A percentile compares a stretch with the other conserved stretches of the same genome.
Evolutionary conservation across 352 stramenopile genomes (phyloP).

Genomic region (Phytophthora hibernalis): DNA sequence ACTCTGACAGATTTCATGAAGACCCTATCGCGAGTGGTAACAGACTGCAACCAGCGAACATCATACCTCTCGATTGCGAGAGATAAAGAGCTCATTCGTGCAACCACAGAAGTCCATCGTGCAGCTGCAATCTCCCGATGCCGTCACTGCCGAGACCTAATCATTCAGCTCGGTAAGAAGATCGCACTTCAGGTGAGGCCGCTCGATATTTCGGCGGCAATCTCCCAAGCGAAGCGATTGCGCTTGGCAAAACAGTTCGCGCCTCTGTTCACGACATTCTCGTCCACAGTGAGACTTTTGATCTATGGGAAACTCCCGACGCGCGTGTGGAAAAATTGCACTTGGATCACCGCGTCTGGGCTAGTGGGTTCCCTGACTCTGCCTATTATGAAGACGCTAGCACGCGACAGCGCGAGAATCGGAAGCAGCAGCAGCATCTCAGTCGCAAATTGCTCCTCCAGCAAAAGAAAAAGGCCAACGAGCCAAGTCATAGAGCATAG

Average conservation of each 20-base stretch:
- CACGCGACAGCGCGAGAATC: constrained; percentile 33
- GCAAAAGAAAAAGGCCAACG: constrained; percentile 21
- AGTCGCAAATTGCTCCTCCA: constrained; percentile 33
- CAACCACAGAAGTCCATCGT: constrained; percentile 27
- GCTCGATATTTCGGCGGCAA: constrained; percentile 7
- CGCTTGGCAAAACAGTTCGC: constrained; percentile 19
- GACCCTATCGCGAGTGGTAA: constrained; percentile 35
- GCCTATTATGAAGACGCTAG: constrained; percentile 53
- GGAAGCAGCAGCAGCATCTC: constrained; percentile 38
- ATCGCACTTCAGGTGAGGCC: constrained; percentile 33
- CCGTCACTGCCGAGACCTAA: constrained; percentile 45
- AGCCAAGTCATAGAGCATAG: constrained; percentile 12
- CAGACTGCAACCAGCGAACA: constrained; percentile 48
- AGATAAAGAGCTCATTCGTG: constrained; percentile 13
- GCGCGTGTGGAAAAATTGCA: constrained; percentile 49
- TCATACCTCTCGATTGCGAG: constrained; percentile 28
- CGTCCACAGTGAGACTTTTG: constrained; percentile 31
- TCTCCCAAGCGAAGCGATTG: constrained; percentile 16
- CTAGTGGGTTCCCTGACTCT: constrained; percentile 55
- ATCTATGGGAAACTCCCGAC: constrained; percentile 56
- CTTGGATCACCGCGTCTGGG: constrained; percentile 46
- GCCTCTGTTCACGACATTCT: constrained; percentile 38
- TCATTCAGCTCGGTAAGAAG: constrained; percentile 56
- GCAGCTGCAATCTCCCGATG: constrained; percentile 43
- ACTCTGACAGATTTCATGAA: constrained; percentile 12